These are phyloP conservation scores for Apiospora kogelbergensis DNA, from an alignment of 2,329 filamentous ascomycete genomes.

Conservation along the genomic window DNA sequence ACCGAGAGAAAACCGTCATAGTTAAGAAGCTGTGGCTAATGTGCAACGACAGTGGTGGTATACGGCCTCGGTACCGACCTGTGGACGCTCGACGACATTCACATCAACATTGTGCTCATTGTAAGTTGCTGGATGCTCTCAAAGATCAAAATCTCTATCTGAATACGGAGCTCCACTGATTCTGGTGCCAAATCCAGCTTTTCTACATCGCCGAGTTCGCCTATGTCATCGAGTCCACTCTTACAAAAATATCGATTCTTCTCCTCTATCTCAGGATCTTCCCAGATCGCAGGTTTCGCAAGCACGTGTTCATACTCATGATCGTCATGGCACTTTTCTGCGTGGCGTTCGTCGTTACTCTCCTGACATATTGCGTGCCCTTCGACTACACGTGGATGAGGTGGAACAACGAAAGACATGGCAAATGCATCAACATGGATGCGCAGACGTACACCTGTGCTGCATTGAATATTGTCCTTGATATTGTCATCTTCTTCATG, in stretches of 20 bases:
- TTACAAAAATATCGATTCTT: conserved; percentile 16
- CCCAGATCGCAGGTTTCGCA: conserved; percentile 13
- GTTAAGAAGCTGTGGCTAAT: neutral
- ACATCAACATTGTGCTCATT: conserved; percentile 19
- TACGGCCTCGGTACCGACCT: conserved; percentile 22
- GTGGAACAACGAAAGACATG: conserved; percentile 19
- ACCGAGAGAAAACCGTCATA: neutral
- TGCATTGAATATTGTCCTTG: conserved; percentile 14
- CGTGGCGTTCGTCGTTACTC: conserved; percentile 19
- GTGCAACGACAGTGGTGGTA: conserved; percentile 18
- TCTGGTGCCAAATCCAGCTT: neutral
- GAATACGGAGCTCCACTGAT: neutral
- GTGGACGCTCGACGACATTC: conserved; percentile 20
- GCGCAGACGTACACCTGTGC: conserved; percentile 14
- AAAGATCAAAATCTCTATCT: neutral
- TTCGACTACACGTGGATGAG: conserved; percentile 20
- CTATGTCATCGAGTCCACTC: conserved; percentile 15
- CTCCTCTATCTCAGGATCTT: conserved; percentile 16
- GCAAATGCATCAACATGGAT: conserved; percentile 16
- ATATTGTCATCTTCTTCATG: conserved; percentile 16
- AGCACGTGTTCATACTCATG: conserved; percentile 15
- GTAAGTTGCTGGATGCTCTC: conserved; percentile 12
- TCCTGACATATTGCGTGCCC: conserved; percentile 21
- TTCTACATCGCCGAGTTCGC: conserved; percentile 17
- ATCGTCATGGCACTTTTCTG: conserved; percentile 18